A percentile compares a stretch with the other conserved stretches of the same genome.
These are phyloP conservation scores for Xylaria sp. DNA, from an alignment of 2,329 filamentous ascomycete species.

Conservation along the genomic window DNA sequence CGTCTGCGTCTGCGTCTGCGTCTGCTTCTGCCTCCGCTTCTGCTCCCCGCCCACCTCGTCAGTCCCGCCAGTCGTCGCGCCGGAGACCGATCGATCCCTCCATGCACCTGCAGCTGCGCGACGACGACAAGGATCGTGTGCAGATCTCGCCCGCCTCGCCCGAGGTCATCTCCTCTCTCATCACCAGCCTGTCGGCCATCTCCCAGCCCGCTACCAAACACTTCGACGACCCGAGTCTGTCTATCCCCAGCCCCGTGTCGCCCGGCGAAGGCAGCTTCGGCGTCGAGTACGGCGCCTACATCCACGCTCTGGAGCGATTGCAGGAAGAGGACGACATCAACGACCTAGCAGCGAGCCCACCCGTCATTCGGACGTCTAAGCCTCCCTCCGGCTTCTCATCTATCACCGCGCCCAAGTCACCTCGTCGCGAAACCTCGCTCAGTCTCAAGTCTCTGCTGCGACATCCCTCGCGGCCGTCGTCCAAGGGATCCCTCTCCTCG, in stretches of 20 bases:
- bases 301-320: conserved; percentile 55
- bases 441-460: conserved; percentile 67
- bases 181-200: conserved; percentile 72
- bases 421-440: conserved; percentile 52
- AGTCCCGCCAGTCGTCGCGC: conserved; percentile 37
- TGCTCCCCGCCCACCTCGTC: neutral
- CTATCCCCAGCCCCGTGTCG: conserved; percentile 46
- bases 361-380: conserved; percentile 81
- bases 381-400: conserved; percentile 77
- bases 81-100: conserved; percentile 42
- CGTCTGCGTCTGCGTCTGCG: too few species aligned
- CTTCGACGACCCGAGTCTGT: conserved; percentile 64
- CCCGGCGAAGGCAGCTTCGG: conserved; percentile 63
- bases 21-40: neutral
- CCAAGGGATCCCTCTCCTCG: conserved; percentile 56
- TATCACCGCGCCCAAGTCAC: conserved; percentile 67
- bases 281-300: conserved; percentile 74
- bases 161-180: conserved; percentile 72
- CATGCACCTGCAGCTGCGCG: conserved; percentile 35
- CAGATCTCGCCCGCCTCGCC: conserved; percentile 60
- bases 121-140: conserved; percentile 32
- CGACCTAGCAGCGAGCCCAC: conserved; percentile 67
- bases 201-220: conserved; percentile 71
- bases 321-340: conserved; percentile 57
- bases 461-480: conserved; percentile 63